Base-by-base conservation (phyloP, 345 rosid species). In the Noccaea caerulescens region DNA sequence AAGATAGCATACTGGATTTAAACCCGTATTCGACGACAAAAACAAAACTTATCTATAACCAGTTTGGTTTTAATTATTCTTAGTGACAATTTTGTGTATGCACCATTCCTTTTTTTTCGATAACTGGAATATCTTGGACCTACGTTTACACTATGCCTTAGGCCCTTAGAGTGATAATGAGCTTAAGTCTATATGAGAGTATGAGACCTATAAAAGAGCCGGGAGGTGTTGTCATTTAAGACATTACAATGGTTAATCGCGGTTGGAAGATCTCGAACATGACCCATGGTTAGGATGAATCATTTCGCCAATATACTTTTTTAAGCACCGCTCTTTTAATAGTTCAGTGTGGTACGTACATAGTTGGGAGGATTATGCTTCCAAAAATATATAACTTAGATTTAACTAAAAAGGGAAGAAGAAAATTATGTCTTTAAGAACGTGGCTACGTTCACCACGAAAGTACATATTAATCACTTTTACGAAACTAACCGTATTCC, bases 331-430 rank as follows among this genome's bases (percentile, higher is more conserved):
- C 41, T 2, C 10, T 6, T 43, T 32, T 16, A 36, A 64, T 8
- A 36, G 7, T 8, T 11, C 6, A 36, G 7, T 64, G 3, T 37
- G 52, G 16, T 4, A 7, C 30, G 27, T 66, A 53, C 30, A 30
- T 66, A 32, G 16, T 27, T 38, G 2, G 8, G 13, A 53, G 0
- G 33, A 66, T 41, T 53, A 41, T 53, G 41, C 18, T 42, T 11
- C 62, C 12, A 41, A 25, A 27, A 27, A 54, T 41, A 42, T 67
- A 30, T 23, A 38, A 65, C 49, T 54, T 54, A 42, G 43, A 32
- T 42, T 54, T 54, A 54, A 54, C 53, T 54, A 54, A 16, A 55
- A 68, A 42, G 0, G 60, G 53, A 55, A 30, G 43, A 46, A 16
- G 30, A 18, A 20, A 18, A 6, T 32, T 11, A 8, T 54, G 43